phyloP scores from a whole-genome alignment of 805 yeast species.

The Saccharomycopsis synnaedendra region DNA sequence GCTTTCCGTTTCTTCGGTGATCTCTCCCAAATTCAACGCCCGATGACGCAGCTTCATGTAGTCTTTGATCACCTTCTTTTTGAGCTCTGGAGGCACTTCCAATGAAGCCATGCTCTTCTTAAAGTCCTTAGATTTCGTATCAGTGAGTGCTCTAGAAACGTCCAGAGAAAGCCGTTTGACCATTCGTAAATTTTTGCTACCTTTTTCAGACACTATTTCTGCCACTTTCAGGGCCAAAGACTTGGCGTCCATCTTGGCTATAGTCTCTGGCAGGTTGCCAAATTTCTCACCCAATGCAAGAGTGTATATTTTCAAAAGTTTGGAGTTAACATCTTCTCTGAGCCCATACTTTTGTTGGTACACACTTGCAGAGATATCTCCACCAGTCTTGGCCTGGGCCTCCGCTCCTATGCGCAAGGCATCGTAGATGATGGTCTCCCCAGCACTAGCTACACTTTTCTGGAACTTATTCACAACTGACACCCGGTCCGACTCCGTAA shows the following conservation, averaged over 20 bases:
- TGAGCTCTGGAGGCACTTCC: constrained; percentile 22
- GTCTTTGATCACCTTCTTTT: constrained; percentile 20
- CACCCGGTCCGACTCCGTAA: constrained; percentile 22
- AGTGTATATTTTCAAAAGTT: constrained; percentile 11
- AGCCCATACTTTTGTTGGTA: constrained; percentile 8
- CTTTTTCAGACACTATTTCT: background rate
- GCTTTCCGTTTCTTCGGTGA: constrained; percentile 22
- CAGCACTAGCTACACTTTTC: constrained; percentile 26
- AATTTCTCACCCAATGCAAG: constrained; percentile 1
- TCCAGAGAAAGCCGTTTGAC: constrained; percentile 21
- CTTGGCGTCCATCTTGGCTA: constrained; percentile 8
- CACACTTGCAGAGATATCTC: constrained; percentile 20
- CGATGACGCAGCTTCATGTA: constrained; percentile 18
- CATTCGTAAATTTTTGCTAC: constrained; percentile 19
- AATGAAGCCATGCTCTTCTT: constrained; percentile 19
- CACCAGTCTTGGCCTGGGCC: constrained; percentile 24
- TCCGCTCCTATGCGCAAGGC: constrained; percentile 19
- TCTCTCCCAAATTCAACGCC: constrained; percentile 1
- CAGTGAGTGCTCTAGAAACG: constrained; percentile 14
- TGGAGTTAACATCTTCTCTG: constrained; percentile 2
- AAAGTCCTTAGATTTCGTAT: constrained; percentile 4
- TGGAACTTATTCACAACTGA: constrained; percentile 25
- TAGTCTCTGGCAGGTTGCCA: background rate
- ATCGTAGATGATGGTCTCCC: constrained; percentile 18
- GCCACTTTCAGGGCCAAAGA: constrained; percentile 8